A percentile compares a stretch with the other conserved stretches of the same genome.
Conservation (phyloP, 352 stramenopile species). For the Phytophthora megakarya region DNA sequence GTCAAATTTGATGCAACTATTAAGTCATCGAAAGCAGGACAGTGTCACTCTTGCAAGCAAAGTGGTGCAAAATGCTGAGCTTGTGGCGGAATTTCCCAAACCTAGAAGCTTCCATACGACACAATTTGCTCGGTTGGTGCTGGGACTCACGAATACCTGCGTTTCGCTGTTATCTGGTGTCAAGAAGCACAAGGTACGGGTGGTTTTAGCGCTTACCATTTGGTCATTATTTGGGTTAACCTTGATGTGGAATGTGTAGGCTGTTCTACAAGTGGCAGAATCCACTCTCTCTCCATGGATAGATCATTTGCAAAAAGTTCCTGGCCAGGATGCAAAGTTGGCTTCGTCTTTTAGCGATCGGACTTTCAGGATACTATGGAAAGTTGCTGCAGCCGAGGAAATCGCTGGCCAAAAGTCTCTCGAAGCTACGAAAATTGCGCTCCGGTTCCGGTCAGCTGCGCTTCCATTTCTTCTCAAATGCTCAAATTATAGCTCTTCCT, state of each 20-base stretch:
- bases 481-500: slow-evolving; percentile 58
- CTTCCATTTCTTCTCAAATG: slow-evolving; percentile 74
- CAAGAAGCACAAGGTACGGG: slow-evolving; percentile 44
- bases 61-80: slow-evolving; percentile 11
- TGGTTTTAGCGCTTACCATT: not conserved
- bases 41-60: not conserved
- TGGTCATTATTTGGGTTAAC: not conserved
- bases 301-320: slow-evolving; percentile 43
- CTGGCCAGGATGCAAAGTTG: slow-evolving; percentile 56
- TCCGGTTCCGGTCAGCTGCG: slow-evolving; percentile 51
- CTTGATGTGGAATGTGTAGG: slow-evolving; percentile 25
- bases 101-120: slow-evolving; percentile 41
- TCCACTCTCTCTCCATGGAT: slow-evolving; percentile 56
- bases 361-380: slow-evolving; percentile 75
- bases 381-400: slow-evolving; percentile 51
- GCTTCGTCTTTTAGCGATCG: slow-evolving; percentile 66
- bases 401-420: slow-evolving; percentile 16
- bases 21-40: not conserved
- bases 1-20: slow-evolving; percentile 17
- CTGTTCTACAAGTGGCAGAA: slow-evolving; percentile 27
- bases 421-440: slow-evolving; percentile 23
- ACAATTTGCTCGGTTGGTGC: slow-evolving; percentile 55
- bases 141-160: slow-evolving; percentile 50
- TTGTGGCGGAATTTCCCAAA: slow-evolving; percentile 47
- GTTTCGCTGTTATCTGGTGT: slow-evolving; percentile 38